A percentile compares a stretch with the other conserved stretches of the same genome.
Evolutionary conservation across 2,329 filamentous ascomycete species (phyloP).

Genomic region (Penicillium crustosum): DNA sequence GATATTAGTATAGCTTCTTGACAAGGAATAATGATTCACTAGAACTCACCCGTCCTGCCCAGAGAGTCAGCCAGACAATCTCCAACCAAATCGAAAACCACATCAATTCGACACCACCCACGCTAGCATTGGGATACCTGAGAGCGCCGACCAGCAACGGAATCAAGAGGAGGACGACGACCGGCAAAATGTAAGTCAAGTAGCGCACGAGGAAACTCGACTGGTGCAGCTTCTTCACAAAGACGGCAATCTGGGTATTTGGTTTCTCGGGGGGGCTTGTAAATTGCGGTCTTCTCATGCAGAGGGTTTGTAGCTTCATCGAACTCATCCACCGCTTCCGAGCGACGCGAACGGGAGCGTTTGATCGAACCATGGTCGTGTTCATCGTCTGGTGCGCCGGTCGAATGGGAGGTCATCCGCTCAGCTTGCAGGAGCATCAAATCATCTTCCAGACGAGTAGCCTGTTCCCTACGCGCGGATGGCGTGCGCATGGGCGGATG

Average conservation of each 20-base stretch:
- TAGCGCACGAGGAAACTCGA: slow-evolving; percentile 68
- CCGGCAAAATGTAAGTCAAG: slow-evolving; percentile 67
- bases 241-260: slow-evolving; percentile 60
- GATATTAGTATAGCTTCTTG: background rate
- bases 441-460: slow-evolving; percentile 64
- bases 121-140: slow-evolving; percentile 58
- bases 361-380: slow-evolving; percentile 48
- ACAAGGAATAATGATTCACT: background rate
- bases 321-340: slow-evolving; percentile 65
- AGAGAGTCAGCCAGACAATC: slow-evolving; percentile 87
- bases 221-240: slow-evolving; percentile 64
- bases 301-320: slow-evolving; percentile 67
- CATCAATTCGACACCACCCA: slow-evolving; percentile 73
- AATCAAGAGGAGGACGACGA: slow-evolving; percentile 64
- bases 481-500: slow-evolving; percentile 45
- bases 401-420: slow-evolving; percentile 54
- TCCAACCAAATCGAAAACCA: slow-evolving; percentile 98
- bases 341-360: slow-evolving; percentile 53
- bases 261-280: slow-evolving; percentile 65
- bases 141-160: slow-evolving; percentile 66
- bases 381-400: slow-evolving; percentile 30
- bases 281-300: slow-evolving; percentile 65
- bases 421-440: slow-evolving; percentile 65
- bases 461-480: slow-evolving; percentile 59
- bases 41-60: slow-evolving; percentile 63